phyloP scores from a whole-genome alignment of 192 early-diverging fungal species.

The Oehlia diaphana region DNA sequence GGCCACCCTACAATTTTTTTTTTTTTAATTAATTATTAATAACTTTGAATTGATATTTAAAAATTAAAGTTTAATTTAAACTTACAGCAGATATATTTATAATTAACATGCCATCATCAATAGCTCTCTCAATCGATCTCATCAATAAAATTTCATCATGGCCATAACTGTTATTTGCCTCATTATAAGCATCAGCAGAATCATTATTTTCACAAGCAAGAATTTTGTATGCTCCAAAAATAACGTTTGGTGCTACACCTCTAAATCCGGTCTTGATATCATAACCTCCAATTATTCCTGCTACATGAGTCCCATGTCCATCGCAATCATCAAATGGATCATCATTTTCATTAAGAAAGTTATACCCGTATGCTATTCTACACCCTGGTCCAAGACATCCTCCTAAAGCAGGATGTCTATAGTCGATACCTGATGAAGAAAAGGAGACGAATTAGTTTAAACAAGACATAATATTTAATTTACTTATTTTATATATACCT shows the following conservation, averaged over 20 bases:
- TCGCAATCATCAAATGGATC: slow-evolving; percentile 59
- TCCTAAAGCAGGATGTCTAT: slow-evolving; percentile 59
- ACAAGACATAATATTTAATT: too few relatives aligned
- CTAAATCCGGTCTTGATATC: slow-evolving; percentile 41
- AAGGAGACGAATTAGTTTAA: not conserved
- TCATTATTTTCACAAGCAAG: slow-evolving; percentile 55
- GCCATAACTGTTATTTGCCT: too few relatives aligned
- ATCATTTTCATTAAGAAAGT: slow-evolving; percentile 63
- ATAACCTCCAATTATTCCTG: slow-evolving; percentile 55
- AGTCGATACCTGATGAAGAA: slow-evolving; percentile 44
- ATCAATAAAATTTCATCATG: not conserved
- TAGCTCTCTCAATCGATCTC: not conserved
- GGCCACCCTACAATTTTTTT: slow-evolving; percentile 22
- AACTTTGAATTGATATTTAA: too few relatives aligned
- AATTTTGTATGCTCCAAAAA: slow-evolving; percentile 64
- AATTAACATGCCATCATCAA: not conserved
- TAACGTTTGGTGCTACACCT: slow-evolving; percentile 67
- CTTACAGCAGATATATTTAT: not conserved
- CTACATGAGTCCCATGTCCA: slow-evolving; percentile 72
- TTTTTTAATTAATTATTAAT: not conserved
- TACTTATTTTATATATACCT: slow-evolving; percentile 34
- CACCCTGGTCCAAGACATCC: slow-evolving; percentile 56
- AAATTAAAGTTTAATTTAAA: not conserved
- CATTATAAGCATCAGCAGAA: slow-evolving; percentile 39
- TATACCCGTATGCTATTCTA: slow-evolving; percentile 50